Evolutionary conservation across 2,329 filamentous ascomycete genomes (phyloP).

Genomic region (Cylindrodendrum hubeiense): DNA sequence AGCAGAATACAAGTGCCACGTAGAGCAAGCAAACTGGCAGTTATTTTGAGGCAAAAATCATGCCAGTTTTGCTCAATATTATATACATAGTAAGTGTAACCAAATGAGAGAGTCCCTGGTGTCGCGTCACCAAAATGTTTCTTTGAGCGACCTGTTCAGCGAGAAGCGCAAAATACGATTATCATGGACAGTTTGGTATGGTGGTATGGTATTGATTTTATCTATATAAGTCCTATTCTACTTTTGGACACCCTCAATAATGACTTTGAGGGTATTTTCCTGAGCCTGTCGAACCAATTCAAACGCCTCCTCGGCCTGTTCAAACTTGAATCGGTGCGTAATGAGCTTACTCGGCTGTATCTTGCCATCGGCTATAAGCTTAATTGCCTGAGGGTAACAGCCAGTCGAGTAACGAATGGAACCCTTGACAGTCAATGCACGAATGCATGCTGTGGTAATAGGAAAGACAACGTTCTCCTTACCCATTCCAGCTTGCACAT

Average conservation of each 20-base stretch:
- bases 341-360: conserved; percentile 52
- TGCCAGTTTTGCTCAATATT: no score
- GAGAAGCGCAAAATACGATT: neutral
- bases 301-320: conserved; percentile 62
- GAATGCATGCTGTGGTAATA: conserved; percentile 62
- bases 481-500: conserved; percentile 66
- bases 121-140: no score
- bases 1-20: no score
- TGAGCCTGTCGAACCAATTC: conserved; percentile 37
- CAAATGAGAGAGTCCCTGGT: no score
- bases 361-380: conserved; percentile 63
- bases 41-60: no score
- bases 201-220: neutral
- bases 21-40: no score
- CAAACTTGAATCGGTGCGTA: conserved; percentile 53
- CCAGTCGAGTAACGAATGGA: conserved; percentile 64
- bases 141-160: neutral
- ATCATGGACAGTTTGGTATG: neutral
- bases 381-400: conserved; percentile 62
- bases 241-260: conserved; percentile 33
- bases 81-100: no score
- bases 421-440: conserved; percentile 61
- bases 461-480: conserved; percentile 64
- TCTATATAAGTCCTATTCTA: conserved; percentile 2
- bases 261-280: conserved; percentile 40